Evolutionary conservation across 306 rosid species (phyloP).

Genomic region (Rosa lucieae): DNA sequence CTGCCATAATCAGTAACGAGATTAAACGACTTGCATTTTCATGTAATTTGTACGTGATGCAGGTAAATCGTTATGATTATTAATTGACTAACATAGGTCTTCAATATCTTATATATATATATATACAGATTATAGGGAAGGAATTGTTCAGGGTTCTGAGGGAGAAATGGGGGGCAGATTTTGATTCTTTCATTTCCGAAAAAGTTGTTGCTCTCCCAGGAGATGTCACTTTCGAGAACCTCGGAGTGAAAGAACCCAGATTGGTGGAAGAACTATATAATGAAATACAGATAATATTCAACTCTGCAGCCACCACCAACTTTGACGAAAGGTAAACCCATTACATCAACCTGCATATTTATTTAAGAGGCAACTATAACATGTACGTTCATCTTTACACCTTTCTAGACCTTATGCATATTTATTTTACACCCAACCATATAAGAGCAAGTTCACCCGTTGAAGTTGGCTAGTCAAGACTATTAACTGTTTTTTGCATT

Average conservation of each 20-base stretch:
- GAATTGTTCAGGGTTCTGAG: conserved; percentile 14
- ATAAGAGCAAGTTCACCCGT: too few relatives aligned
- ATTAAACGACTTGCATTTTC: neutral
- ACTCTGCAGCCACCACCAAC: conserved; percentile 34
- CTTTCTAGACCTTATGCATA: neutral
- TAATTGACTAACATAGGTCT: neutral
- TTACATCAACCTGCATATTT: neutral
- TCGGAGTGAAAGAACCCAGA: conserved; percentile 28
- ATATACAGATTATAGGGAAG: conserved; percentile 9
- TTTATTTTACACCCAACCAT: neutral
- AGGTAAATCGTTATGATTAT: neutral
- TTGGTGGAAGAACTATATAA: conserved; percentile 8
- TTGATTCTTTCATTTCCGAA: conserved; percentile 26
- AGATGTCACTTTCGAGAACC: conserved; percentile 25
- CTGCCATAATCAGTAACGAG: neutral
- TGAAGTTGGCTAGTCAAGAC: too few relatives aligned
- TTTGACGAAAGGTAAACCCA: conserved; percentile 33
- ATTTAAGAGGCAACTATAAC: neutral
- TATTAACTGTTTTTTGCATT: too few relatives aligned
- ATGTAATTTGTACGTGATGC: neutral
- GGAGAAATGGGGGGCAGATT: conserved; percentile 1
- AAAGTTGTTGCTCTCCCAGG: conserved; percentile 30
- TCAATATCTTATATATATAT: neutral
- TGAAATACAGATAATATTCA: conserved; percentile 26
- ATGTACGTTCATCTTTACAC: neutral